These are phyloP conservation scores for Cystobasidium pallidum DNA, from an alignment of 1,284 basidiomycete genomes.

Conservation along the genomic window DNA sequence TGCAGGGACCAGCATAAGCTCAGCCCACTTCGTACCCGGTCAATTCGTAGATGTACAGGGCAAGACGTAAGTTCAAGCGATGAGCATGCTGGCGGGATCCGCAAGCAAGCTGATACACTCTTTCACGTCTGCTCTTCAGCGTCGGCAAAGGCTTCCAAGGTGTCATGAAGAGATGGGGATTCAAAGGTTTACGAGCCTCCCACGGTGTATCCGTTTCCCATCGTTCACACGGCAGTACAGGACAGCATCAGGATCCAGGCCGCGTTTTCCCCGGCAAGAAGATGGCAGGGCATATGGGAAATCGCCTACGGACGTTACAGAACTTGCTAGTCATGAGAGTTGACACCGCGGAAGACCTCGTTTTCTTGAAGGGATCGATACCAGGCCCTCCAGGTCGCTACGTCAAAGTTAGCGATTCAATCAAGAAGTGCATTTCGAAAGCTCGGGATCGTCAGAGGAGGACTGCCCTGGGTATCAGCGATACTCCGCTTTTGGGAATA, in stretches of 20 bases:
- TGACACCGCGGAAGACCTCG: conserved; percentile 79
- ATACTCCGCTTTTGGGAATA: conserved; percentile 75
- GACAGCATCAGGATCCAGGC: conserved; percentile 73
- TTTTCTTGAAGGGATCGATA: conserved; percentile 73
- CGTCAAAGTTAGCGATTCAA: conserved; percentile 71
- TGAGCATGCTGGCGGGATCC: background rate
- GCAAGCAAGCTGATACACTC: background rate
- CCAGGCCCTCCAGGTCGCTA: conserved; percentile 62
- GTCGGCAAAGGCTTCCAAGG: conserved; percentile 98
- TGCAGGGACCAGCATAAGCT: conserved; percentile 82
- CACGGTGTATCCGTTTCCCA: conserved; percentile 97
- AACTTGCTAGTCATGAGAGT: conserved; percentile 88
- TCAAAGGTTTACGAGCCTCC: conserved; percentile 86
- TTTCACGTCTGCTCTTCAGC: conserved; percentile 59
- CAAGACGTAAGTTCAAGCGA: conserved; percentile 70
- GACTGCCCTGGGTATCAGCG: conserved; percentile 69
- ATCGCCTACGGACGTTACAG: conserved; percentile 63
- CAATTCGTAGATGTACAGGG: conserved; percentile 94
- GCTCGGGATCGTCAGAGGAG: conserved; percentile 60
- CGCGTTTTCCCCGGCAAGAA: conserved; percentile 72
- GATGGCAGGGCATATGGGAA: conserved; percentile 95
- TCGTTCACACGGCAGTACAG: conserved; percentile 89
- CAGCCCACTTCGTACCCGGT: conserved; percentile 95
- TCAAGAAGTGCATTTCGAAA: conserved; percentile 73
- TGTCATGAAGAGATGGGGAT: conserved; percentile 95